These are phyloP conservation scores for Plasmodium adleri DNA, from an alignment of 169 alveolate species.

Conservation along the genomic window DNA sequence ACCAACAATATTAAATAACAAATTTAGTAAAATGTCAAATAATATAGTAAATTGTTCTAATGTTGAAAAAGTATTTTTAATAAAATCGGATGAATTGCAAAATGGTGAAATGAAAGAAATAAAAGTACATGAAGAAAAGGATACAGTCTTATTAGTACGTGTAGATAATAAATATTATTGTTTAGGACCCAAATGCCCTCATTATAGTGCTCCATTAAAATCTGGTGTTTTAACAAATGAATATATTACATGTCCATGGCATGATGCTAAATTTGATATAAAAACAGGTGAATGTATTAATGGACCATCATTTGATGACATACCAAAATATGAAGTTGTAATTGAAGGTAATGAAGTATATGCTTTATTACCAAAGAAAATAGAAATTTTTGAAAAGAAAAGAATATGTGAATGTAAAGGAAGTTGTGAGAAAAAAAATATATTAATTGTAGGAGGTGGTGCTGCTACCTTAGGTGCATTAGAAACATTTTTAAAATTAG, in stretches of 20 bases:
- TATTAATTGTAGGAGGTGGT: slow-evolving; percentile 91
- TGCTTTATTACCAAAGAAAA: slow-evolving; percentile 82
- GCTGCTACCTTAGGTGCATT: slow-evolving; percentile 91
- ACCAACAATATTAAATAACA: slow-evolving; percentile 5
- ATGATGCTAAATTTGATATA: slow-evolving; percentile 85
- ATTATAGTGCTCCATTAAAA: slow-evolving; percentile 81
- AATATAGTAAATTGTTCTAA: slow-evolving; percentile 20
- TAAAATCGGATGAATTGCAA: slow-evolving; percentile 77
- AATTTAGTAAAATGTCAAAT: not conserved
- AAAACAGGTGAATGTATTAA: slow-evolving; percentile 84
- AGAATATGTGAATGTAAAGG: slow-evolving; percentile 64
- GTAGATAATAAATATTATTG: slow-evolving; percentile 79
- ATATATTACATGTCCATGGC: slow-evolving; percentile 86
- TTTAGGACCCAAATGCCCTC: slow-evolving; percentile 87
- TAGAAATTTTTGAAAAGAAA: slow-evolving; percentile 71
- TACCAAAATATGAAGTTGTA: slow-evolving; percentile 81
- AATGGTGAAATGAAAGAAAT: slow-evolving; percentile 85
- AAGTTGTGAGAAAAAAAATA: slow-evolving; percentile 80
- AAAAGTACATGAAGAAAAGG: slow-evolving; percentile 77
- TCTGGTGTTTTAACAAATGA: slow-evolving; percentile 83
- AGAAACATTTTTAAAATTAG: slow-evolving; percentile 87
- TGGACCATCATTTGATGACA: slow-evolving; percentile 85
- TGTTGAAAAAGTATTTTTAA: slow-evolving; percentile 66
- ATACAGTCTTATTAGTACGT: slow-evolving; percentile 78
- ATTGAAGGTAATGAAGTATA: slow-evolving; percentile 81